phyloP scores from a whole-genome alignment of 129 eudicot genomes.

The Lonicera japonica region DNA sequence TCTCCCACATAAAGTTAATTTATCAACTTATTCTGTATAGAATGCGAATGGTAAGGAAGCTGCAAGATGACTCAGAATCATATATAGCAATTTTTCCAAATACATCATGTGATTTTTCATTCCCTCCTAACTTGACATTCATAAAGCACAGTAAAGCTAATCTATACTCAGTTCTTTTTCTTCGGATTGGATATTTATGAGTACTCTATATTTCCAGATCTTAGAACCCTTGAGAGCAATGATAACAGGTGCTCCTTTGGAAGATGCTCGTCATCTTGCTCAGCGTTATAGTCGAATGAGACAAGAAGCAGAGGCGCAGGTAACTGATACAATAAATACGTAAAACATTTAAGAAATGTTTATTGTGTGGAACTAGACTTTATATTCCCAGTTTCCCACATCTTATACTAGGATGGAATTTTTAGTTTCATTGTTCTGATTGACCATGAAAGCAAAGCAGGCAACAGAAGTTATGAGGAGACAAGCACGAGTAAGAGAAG shows the following conservation, averaged over 20 bases:
- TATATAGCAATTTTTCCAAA: too few relatives aligned
- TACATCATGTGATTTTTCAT: too few relatives aligned
- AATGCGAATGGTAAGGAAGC: too few relatives aligned
- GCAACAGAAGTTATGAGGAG: conserved; percentile 87
- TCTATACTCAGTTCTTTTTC: too few relatives aligned
- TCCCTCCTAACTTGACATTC: too few relatives aligned
- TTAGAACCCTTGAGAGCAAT: conserved; percentile 93
- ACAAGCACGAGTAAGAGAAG: conserved; percentile 87
- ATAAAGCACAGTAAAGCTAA: too few relatives aligned
- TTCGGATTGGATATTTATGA: too few relatives aligned
- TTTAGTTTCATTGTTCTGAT: conserved; percentile 19
- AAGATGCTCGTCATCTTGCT: conserved; percentile 99
- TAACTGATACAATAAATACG: conserved; percentile 14
- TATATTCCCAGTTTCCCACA: background rate
- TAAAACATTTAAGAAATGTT: background rate
- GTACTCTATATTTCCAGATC: conserved; percentile 30
- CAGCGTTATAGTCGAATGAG: conserved; percentile 96
- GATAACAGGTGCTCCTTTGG: conserved; percentile 82
- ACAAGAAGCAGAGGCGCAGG: conserved; percentile 99
- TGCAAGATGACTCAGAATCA: too few relatives aligned
- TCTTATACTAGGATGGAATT: conserved; percentile 4
- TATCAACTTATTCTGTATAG: too few relatives aligned
- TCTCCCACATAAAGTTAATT: too few relatives aligned
- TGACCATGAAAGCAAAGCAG: conserved; percentile 49
- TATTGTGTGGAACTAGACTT: background rate